Base-by-base conservation (phyloP, 2,329 filamentous ascomycete genomes). In the Sarocladium kiliense region DNA sequence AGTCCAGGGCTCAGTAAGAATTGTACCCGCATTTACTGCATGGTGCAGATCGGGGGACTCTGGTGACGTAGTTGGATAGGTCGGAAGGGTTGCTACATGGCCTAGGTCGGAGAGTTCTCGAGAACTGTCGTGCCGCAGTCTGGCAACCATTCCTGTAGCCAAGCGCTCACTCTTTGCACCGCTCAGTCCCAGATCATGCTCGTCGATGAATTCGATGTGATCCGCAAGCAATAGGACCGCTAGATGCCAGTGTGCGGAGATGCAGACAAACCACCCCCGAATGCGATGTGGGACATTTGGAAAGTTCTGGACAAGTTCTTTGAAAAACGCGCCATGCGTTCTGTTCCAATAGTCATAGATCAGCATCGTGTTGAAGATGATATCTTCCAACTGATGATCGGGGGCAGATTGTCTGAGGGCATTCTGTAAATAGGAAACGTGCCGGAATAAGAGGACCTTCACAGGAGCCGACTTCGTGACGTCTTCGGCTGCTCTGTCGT, bases 1-100 rank as follows among this genome's bases (percentile, higher is more conserved):
- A 1, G 80, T 82, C 81, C 81, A 84, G 0, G 81, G 81, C 58
- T 84, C 81, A 0, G 79, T 82, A 23, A 84, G 63, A 11, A 84
- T 69, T 0, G 80, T 77, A 4, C 76, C 78, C 58, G 81, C 73
- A 54, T 73, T 79, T 25, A 81, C 70, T 0, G 78, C 78, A 56
- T 76, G 74, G 60, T 82, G 79, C 54, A 80, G 79, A 25, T 76
- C 73, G 21, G 65, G 50, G 18, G 26, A 18, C 58, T 58, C 4
- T 23, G 12, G 23, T 16, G 44, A 23, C 10, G 25, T 21, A 14
- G 44, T 11, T 7, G 27, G 44, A 14, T 59, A 57, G 21, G 55
- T 57, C 1, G 66, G 62, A 2, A 70, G 72, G 18, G 74, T 75
- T 0, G 74, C 74, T 16, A 74, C 72, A 50, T 69, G 68, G 2